Percentiles rank a stretch among this genome's conserved stretches.
phyloP scores from a whole-genome alignment of 805 yeast species.

The Yamadazyma tumulicola region DNA sequence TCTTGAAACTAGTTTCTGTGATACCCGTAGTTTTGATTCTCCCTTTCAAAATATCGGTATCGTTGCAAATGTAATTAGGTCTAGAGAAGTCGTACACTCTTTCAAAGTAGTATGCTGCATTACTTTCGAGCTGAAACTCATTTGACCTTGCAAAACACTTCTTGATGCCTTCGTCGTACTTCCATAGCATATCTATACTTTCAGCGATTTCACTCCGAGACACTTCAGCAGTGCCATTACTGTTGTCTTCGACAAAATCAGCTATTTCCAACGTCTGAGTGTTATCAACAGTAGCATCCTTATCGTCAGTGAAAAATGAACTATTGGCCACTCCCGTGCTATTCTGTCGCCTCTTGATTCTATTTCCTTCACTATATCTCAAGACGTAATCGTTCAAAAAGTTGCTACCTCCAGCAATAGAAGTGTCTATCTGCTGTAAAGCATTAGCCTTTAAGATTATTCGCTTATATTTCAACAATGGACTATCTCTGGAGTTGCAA shows the following conservation, averaged over 20 bases:
- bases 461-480: constrained; percentile 46
- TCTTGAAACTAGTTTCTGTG: constrained; percentile 75
- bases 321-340: constrained; percentile 48
- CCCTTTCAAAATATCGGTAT: constrained; percentile 83
- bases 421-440: constrained; percentile 58
- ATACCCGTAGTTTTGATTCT: constrained; percentile 95
- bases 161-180: constrained; percentile 60
- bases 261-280: too few species aligned
- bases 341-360: constrained; percentile 45
- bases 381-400: constrained; percentile 63
- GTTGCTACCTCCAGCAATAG: constrained; percentile 61
- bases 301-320: constrained; percentile 19
- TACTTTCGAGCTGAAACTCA: constrained; percentile 81
- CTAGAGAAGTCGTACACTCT: constrained; percentile 63
- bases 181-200: constrained; percentile 72
- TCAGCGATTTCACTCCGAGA: constrained; percentile 58
- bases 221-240: constrained; percentile 9
- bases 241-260: too few species aligned
- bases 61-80: constrained; percentile 64
- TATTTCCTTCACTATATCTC: constrained; percentile 55
- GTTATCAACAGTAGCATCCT: constrained; percentile 5
- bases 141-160: constrained; percentile 58
- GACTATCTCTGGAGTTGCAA: constrained; percentile 53
- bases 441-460: constrained; percentile 55
- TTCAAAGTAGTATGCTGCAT: constrained; percentile 78